Percentiles rank a stretch among this genome's conserved stretches.
These are phyloP conservation scores for Wallacemonas sp. DNA, from an alignment of 208 protist species.

Conservation along the genomic window DNA sequence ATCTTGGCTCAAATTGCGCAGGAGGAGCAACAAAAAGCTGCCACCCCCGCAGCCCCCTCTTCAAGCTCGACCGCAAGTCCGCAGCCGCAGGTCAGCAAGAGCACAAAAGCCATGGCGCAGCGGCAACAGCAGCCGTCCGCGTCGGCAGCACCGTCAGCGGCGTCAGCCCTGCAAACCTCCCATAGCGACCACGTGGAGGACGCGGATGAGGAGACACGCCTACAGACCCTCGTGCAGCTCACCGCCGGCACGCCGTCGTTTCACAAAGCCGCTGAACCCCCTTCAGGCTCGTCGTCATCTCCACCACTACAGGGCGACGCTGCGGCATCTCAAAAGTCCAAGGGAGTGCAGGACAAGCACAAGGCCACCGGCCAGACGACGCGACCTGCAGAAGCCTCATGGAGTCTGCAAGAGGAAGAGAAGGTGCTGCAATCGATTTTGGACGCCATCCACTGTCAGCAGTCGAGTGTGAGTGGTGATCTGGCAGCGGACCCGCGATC, in stretches of 20 bases:
- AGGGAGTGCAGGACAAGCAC: background rate
- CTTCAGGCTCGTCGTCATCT: background rate
- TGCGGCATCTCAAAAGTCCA: background rate
- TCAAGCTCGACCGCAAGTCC: background rate
- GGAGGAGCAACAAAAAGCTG: background rate
- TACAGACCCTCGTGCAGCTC: slow-evolving; percentile 35
- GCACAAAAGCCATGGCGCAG: background rate
- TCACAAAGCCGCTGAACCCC: background rate
- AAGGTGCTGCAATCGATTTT: slow-evolving; percentile 66
- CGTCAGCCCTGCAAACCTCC: too few relatives aligned
- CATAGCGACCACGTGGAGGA: too few relatives aligned
- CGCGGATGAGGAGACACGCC: slow-evolving; percentile 26
- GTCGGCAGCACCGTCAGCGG: background rate
- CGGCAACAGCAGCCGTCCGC: background rate
- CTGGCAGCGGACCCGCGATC: slow-evolving; percentile 16
- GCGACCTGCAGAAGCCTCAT: background rate
- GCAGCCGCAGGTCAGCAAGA: background rate
- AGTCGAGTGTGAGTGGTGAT: slow-evolving; percentile 74
- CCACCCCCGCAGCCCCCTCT: background rate
- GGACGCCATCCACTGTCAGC: slow-evolving; percentile 47
- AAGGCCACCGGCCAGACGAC: background rate
- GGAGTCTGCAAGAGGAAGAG: slow-evolving; percentile 33
- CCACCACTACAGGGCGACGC: background rate
- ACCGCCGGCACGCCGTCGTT: slow-evolving; percentile 23
- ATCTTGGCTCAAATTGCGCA: background rate